phyloP scores from a whole-genome alignment of 352 stramenopile genomes.

The Phytopythium helicoides region DNA sequence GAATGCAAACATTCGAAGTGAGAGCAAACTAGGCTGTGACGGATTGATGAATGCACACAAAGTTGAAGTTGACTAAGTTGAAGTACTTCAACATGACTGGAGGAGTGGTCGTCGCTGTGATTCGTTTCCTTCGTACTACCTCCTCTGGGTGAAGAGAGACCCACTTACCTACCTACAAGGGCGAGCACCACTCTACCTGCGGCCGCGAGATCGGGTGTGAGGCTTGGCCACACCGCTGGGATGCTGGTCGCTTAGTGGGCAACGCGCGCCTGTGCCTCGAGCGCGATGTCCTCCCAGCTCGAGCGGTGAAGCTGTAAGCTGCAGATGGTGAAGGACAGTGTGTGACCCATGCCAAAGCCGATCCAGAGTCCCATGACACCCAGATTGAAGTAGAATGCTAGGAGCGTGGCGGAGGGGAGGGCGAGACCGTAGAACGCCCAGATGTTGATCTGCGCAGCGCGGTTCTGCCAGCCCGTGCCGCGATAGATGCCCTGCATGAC shows the following conservation, averaged over 20 bases:
- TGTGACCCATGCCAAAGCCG: conserved; percentile 55
- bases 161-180: too few species aligned
- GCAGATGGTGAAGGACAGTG: conserved; percentile 41
- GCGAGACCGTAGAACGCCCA: conserved; percentile 80
- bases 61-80: too few species aligned
- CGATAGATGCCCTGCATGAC: conserved; percentile 80
- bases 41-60: too few species aligned
- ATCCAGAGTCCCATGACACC: conserved; percentile 78
- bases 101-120: too few species aligned
- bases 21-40: too few species aligned
- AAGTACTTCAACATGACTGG: too few species aligned
- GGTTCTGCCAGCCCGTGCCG: conserved; percentile 60
- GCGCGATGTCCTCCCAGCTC: conserved; percentile 61
- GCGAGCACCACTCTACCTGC: too few species aligned
- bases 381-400: conserved; percentile 49
- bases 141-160: too few species aligned
- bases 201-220: too few species aligned
- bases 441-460: conserved; percentile 72
- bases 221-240: too few species aligned
- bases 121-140: too few species aligned
- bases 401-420: conserved; percentile 60
- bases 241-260: conserved; percentile 34
- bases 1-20: background rate
- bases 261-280: conserved; percentile 40
- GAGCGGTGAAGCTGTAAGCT: conserved; percentile 42